Evolutionary conservation across 108 stramenopile species (phyloP).

Genomic region (Nitzschia sp.): DNA sequence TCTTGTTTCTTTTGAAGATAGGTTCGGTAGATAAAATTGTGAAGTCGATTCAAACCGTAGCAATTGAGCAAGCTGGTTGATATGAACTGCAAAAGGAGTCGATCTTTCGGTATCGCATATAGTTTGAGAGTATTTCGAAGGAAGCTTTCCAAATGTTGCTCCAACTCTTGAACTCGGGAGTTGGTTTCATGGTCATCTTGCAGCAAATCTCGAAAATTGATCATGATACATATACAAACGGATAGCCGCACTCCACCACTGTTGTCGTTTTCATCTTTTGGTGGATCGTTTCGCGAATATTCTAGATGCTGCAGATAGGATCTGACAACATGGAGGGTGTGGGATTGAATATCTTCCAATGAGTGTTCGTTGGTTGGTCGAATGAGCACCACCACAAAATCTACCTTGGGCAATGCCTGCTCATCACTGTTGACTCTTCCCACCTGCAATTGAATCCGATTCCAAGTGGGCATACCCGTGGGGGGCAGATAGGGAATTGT

Average conservation of each 20-base stretch:
- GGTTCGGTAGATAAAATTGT: conserved; percentile 55
- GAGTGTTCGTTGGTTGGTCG: conserved; percentile 4
- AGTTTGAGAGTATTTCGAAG: not conserved
- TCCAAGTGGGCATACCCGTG: conserved; percentile 9
- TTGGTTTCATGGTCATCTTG: conserved; percentile 4
- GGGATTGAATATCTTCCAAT: conserved; percentile 4
- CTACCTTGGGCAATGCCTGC: conserved; percentile 3
- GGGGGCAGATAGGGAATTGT: conserved; percentile 45
- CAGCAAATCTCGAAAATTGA: conserved; percentile 52
- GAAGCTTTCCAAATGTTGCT: not conserved
- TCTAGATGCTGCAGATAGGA: conserved; percentile 7
- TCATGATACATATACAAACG: conserved; percentile 40
- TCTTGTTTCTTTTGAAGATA: conserved; percentile 39
- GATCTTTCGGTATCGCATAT: not conserved
- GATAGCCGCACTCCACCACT: not conserved
- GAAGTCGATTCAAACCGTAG: conserved; percentile 46
- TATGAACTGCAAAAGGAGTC: conserved; percentile 2
- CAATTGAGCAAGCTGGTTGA: conserved; percentile 37
- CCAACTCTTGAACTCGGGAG: not conserved
- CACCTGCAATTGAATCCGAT: conserved; percentile 41
- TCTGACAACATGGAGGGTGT: not conserved
- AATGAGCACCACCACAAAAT: conserved; percentile 40
- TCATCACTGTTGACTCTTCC: not conserved
- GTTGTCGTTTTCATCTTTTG: conserved; percentile 12
- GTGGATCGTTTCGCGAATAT: conserved; percentile 4